These are phyloP conservation scores for Neonectria faginata DNA, from an alignment of 2,329 filamentous ascomycete species.

Conservation along the genomic window DNA sequence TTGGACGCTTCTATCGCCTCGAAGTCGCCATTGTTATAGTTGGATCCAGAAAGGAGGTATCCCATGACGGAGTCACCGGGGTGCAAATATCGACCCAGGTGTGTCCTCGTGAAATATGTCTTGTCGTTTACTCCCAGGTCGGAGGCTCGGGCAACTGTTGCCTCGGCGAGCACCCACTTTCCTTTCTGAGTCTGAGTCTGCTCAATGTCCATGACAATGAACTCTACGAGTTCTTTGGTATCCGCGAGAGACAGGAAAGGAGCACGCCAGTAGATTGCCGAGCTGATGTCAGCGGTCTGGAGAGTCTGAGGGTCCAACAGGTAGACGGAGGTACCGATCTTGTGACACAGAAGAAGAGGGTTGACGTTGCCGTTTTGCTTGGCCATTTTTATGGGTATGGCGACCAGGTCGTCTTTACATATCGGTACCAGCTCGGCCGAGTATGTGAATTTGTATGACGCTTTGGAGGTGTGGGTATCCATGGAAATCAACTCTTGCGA, in stretches of 20 bases:
- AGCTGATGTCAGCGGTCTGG: constrained; percentile 87
- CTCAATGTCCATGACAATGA: constrained; percentile 95
- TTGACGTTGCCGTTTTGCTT: constrained; percentile 89
- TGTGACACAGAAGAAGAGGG: constrained; percentile 86
- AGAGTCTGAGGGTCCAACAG: constrained; percentile 91
- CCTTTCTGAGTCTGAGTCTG: constrained; percentile 79
- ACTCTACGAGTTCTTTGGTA: constrained; percentile 86
- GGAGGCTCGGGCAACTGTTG: constrained; percentile 85
- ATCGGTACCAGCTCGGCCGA: constrained; percentile 92
- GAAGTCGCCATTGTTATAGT: constrained; percentile 90
- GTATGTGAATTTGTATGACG: constrained; percentile 95
- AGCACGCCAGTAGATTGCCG: constrained; percentile 87
- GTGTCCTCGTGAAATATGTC: constrained; percentile 90
- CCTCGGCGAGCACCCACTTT: constrained; percentile 86
- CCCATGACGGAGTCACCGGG: constrained; percentile 93
- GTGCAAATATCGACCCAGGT: constrained; percentile 86
- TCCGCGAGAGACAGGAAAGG: constrained; percentile 89
- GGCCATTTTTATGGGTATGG: constrained; percentile 88
- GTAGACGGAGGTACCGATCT: constrained; percentile 90
- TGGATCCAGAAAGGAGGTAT: constrained; percentile 89
- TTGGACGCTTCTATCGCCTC: constrained; percentile 84
- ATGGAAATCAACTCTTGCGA: constrained; percentile 88
- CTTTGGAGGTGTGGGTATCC: constrained; percentile 90
- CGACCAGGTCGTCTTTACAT: constrained; percentile 98
- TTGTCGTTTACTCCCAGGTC: constrained; percentile 89